Evolutionary conservation across 352 stramenopile species (phyloP).

Genomic region (Phytophthora europaea): DNA sequence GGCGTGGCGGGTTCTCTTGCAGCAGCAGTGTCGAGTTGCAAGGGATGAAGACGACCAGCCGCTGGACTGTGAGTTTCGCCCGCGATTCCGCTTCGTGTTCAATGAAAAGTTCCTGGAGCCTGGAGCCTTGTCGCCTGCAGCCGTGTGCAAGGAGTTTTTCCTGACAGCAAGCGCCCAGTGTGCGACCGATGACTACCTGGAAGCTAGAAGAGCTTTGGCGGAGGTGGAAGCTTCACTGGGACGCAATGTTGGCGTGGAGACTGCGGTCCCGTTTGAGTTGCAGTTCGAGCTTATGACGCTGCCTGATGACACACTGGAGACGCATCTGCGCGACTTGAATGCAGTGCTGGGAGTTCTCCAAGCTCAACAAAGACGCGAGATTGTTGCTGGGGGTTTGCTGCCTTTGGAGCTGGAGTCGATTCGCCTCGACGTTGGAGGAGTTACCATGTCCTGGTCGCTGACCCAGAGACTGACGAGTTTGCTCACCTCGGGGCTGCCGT

Average conservation of each 20-base stretch:
- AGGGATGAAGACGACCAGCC: slow-evolving; percentile 39
- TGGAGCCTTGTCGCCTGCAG: slow-evolving; percentile 34
- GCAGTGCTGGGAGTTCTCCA: slow-evolving; percentile 10
- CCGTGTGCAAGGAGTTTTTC: slow-evolving; percentile 35
- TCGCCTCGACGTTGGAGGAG: slow-evolving; percentile 29
- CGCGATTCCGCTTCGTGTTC: slow-evolving; percentile 46
- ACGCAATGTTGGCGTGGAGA: not conserved
- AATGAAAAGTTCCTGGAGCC: slow-evolving; percentile 40
- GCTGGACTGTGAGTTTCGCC: slow-evolving; percentile 39
- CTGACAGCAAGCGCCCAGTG: not conserved
- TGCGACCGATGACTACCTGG: slow-evolving; percentile 27
- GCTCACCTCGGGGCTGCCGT: slow-evolving; percentile 16
- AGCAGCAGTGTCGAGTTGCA: slow-evolving; percentile 47
- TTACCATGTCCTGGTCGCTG: slow-evolving; percentile 30
- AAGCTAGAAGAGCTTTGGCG: slow-evolving; percentile 22
- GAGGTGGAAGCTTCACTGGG: slow-evolving; percentile 5
- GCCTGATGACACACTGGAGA: slow-evolving; percentile 20
- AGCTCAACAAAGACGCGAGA: not conserved
- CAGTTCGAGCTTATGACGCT: slow-evolving; percentile 40
- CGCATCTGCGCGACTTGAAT: slow-evolving; percentile 27
- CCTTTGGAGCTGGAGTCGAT: slow-evolving; percentile 29
- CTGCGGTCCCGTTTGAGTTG: slow-evolving; percentile 21
- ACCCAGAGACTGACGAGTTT: slow-evolving; percentile 30
- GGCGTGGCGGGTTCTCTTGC: slow-evolving; percentile 44
- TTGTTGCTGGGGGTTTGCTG: slow-evolving; percentile 15